Evolutionary conservation across 192 early-diverging fungal genomes (phyloP).

Genomic region (Podila epicladia): DNA sequence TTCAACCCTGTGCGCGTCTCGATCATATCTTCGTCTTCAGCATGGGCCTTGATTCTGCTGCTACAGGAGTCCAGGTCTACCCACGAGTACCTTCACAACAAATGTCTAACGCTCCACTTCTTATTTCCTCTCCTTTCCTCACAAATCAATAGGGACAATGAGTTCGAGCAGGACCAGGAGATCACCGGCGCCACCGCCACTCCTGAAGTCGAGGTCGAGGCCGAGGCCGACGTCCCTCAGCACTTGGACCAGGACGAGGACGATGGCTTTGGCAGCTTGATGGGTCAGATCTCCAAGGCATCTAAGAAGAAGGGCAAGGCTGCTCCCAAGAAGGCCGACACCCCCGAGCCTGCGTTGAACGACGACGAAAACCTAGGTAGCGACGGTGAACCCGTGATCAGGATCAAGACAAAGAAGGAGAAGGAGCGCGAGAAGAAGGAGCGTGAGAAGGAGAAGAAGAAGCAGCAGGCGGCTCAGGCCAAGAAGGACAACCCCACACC

Average conservation of each 20-base stretch:
- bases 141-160: conserved; percentile 56
- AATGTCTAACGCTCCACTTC: not conserved
- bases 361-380: conserved; percentile 41
- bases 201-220: conserved; percentile 25
- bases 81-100: not conserved
- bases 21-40: no score
- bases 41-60: not conserved
- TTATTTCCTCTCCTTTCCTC: not conserved
- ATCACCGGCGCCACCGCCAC: conserved; percentile 39
- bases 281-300: conserved; percentile 60
- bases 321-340: conserved; percentile 53
- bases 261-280: conserved; percentile 76
- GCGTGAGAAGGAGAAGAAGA: conserved; percentile 68
- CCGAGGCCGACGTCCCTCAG: conserved; percentile 25
- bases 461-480: conserved; percentile 59
- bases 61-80: not conserved
- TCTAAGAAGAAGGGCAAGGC: conserved; percentile 55
- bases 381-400: conserved; percentile 49
- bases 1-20: no score
- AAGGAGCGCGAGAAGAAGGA: conserved; percentile 89
- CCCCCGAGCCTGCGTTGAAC: conserved; percentile 41
- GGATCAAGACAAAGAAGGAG: conserved; percentile 87
- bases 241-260: conserved; percentile 56
- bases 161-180: conserved; percentile 61
- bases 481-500: conserved; percentile 45